These are phyloP conservation scores for Talaromyces rugulosus DNA, from an alignment of 2,329 filamentous ascomycete genomes.

Conservation along the genomic window DNA sequence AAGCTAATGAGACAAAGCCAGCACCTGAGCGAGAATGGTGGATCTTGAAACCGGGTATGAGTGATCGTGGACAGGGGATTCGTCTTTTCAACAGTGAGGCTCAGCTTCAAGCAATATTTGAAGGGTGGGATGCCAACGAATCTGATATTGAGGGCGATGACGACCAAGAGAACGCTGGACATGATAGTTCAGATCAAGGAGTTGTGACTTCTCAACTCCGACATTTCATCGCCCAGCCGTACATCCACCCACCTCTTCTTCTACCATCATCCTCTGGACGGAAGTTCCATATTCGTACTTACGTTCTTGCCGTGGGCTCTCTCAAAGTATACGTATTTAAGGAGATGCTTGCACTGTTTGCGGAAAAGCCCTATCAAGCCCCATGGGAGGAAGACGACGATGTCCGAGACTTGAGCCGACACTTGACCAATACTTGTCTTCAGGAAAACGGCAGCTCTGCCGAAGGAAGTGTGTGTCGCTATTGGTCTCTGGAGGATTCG, in stretches of 20 bases:
- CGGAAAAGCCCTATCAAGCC: conserved; percentile 65
- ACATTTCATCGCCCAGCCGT: conserved; percentile 93
- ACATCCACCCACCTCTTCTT: conserved; percentile 84
- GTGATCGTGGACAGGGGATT: conserved; percentile 90
- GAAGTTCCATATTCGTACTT: conserved; percentile 94
- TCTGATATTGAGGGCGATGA: conserved; percentile 48
- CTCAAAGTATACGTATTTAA: conserved; percentile 81
- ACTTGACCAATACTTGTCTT: conserved; percentile 94
- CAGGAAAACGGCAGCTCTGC: conserved; percentile 57
- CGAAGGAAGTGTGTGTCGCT: conserved; percentile 65
- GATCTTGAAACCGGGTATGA: conserved; percentile 98
- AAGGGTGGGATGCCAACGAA: conserved; percentile 74
- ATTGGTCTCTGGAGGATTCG: conserved; percentile 62
- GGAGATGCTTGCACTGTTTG: conserved; percentile 91
- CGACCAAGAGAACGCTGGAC: conserved; percentile 16
- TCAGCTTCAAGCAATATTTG: conserved; percentile 81
- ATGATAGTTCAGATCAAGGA: conserved; percentile 36
- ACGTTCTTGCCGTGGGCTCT: conserved; percentile 76
- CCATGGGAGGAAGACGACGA: conserved; percentile 49
- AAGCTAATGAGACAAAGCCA: conserved; percentile 64
- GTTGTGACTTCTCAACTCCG: conserved; percentile 87
- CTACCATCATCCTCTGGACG: conserved; percentile 58
- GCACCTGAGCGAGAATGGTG: conserved; percentile 73
- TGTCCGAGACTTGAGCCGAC: conserved; percentile 60
- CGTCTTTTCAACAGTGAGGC: conserved; percentile 80